Base-by-base conservation (phyloP, 1,284 basidiomycete species). In the Sporisorium reilianum region DNA sequence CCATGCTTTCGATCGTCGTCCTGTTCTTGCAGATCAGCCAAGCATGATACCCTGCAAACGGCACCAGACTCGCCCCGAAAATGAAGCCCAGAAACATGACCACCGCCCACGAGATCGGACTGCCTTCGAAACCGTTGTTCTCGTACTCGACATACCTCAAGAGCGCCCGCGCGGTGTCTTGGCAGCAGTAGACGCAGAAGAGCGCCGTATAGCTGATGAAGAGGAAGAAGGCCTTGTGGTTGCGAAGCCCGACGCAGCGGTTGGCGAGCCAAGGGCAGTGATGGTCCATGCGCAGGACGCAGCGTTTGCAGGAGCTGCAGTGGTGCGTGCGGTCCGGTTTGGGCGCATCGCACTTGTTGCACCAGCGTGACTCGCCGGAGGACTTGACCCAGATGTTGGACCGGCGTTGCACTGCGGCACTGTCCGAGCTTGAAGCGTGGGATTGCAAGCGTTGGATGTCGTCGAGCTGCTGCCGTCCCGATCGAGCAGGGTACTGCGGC, bases 221-320 rank as follows among this genome's bases (percentile, higher is more conserved):
- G 23, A 85, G 78, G 25, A 86, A 73, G 61, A 86, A 86, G 28
- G 81, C 75, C 52, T 85, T 85, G 74, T 86, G 84, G 45, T 85
- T 86, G 18, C 80, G 60, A 18, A 81, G 64, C 3, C 82, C 85
- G 8, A 85, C 78, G 55, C 85, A 85, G 25, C 80, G 78, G 83
- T 93, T 93, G 80, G 77, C 79, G 22, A 83, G 63, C 82, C 82
- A 83, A 28, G 82, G 82, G 49, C 82, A 83, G 61, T 92, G 55
- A 93, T 90, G 80, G 45, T 82, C 80, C 80, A 81, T 81, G 22
- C 75, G 59, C 23, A 83, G 73, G 9, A 75, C 62, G 32, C 72
- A 84, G 45, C 75, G 71, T 44, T 69, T 50, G 65, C 82, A 84
- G 14, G 68, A 44, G 55, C 66, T 69, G 69, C 82, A 84, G 77